These are phyloP conservation scores for Groenewaldozyma sp. DNA, from an alignment of 1,139 yeast species.

Conservation along the genomic window DNA sequence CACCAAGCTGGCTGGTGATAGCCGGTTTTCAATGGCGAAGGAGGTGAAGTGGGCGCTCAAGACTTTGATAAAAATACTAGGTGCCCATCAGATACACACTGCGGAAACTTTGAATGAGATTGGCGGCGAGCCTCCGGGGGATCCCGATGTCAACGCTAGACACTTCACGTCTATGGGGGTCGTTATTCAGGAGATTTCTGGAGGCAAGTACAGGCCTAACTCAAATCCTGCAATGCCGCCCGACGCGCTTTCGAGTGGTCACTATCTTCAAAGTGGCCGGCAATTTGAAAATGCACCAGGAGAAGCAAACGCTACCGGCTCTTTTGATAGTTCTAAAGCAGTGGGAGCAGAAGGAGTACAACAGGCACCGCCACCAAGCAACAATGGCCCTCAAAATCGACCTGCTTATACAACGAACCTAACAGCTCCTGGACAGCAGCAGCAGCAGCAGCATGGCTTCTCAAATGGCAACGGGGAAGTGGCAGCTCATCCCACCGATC, in stretches of 20 bases:
- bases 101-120: slow-evolving; percentile 31
- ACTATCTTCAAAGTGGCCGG: too few relatives aligned
- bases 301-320: background rate
- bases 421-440: too few relatives aligned
- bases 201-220: too few relatives aligned
- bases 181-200: background rate
- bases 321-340: background rate
- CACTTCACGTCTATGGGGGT: slow-evolving; percentile 31
- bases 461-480: too few relatives aligned
- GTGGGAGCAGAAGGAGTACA: too few relatives aligned
- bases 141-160: slow-evolving; percentile 43
- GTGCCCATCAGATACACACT: slow-evolving; percentile 39
- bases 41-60: slow-evolving; percentile 60
- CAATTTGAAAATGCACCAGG: background rate
- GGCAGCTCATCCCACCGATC: background rate
- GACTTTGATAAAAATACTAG: slow-evolving; percentile 44
- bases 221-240: too few relatives aligned
- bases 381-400: background rate
- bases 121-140: slow-evolving; percentile 53
- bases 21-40: slow-evolving; percentile 47
- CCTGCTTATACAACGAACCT: background rate
- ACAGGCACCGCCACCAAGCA: too few relatives aligned
- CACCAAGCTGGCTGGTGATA: slow-evolving; percentile 34
- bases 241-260: too few relatives aligned
- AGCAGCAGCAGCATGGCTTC: too few relatives aligned